A percentile compares a stretch with the other conserved stretches of the same genome.
Conservation (phyloP, 331 rosid genomes). For the Phaseolus coccineus region DNA sequence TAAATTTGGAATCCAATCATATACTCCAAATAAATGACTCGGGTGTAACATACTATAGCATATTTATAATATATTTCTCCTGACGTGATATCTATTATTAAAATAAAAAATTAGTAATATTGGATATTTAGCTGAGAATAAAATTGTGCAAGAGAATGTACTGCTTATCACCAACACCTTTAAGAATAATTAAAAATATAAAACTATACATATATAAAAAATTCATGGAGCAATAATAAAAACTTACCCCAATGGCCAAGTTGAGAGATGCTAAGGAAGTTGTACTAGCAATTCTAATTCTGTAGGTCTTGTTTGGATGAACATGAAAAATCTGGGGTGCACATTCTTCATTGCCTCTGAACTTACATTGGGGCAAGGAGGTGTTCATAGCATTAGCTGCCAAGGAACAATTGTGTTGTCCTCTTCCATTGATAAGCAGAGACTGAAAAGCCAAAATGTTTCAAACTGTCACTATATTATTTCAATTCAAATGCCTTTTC, state of each 20-base stretch:
- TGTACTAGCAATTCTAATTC: slow-evolving; percentile 75
- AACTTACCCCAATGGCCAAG: slow-evolving; percentile 75
- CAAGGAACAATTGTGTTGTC: slow-evolving; percentile 68
- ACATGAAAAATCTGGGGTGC: slow-evolving; percentile 67
- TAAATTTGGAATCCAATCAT: too few species aligned
- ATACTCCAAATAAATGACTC: too few species aligned
- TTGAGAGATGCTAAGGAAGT: slow-evolving; percentile 82
- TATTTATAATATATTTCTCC: too few species aligned
- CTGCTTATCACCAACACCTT: too few species aligned
- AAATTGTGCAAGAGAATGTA: too few species aligned
- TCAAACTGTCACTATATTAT: background rate
- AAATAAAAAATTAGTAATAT: too few species aligned
- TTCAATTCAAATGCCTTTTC: background rate
- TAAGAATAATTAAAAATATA: background rate
- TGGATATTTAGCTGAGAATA: too few species aligned
- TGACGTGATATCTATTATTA: too few species aligned
- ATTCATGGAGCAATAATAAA: background rate
- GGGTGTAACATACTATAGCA: too few species aligned
- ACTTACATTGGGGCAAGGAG: slow-evolving; percentile 44
- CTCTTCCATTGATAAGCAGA: slow-evolving; percentile 74
- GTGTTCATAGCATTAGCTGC: slow-evolving; percentile 52
- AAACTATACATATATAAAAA: too few species aligned
- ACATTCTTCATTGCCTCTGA: slow-evolving; percentile 64
- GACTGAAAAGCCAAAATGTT: slow-evolving; percentile 41
- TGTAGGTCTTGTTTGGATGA: slow-evolving; percentile 64